A percentile compares a stretch with the other conserved stretches of the same genome.
phyloP scores from a whole-genome alignment of 1,139 yeast genomes.

The Nakaseomyces bracarensis region DNA sequence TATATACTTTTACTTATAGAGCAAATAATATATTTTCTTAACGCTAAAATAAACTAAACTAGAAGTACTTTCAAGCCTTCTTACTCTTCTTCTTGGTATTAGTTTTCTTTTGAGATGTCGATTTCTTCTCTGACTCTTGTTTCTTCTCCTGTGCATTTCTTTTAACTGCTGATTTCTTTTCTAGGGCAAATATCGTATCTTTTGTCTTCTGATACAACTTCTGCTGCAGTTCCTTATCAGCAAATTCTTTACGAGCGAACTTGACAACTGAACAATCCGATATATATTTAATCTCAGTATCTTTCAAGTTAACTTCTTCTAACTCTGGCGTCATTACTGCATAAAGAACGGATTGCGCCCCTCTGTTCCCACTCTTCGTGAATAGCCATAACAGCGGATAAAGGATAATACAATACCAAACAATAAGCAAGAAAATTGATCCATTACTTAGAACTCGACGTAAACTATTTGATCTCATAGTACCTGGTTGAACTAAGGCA shows the following conservation, averaged over 20 bases:
- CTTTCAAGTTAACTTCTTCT: slow-evolving; percentile 31
- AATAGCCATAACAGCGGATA: slow-evolving; percentile 81
- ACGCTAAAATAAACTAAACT: no score
- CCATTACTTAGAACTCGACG: slow-evolving; percentile 77
- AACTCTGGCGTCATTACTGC: slow-evolving; percentile 69
- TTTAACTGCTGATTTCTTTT: slow-evolving; percentile 61
- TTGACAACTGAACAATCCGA: slow-evolving; percentile 59
- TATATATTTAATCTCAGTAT: slow-evolving; percentile 58
- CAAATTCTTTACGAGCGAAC: slow-evolving; percentile 56
- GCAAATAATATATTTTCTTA: no score
- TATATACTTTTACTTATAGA: not conserved
- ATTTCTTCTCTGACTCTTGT: slow-evolving; percentile 32
- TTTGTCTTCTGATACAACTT: slow-evolving; percentile 57
- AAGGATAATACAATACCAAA: slow-evolving; percentile 49
- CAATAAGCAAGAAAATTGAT: slow-evolving; percentile 54
- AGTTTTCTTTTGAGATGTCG: slow-evolving; percentile 15
- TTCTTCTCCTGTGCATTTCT: slow-evolving; percentile 39
- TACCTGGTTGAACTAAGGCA: slow-evolving; percentile 82
- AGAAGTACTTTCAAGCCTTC: not conserved
- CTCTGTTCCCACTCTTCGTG: slow-evolving; percentile 64
- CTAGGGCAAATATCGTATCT: slow-evolving; percentile 47
- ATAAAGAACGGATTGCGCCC: slow-evolving; percentile 69
- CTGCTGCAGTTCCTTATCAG: slow-evolving; percentile 54
- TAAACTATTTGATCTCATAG: slow-evolving; percentile 80
- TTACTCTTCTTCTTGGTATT: not conserved